A percentile compares a stretch with the other conserved stretches of the same genome.
These are phyloP conservation scores for Jamesozyma jinghongensis DNA, from an alignment of 805 yeast species.

Conservation along the genomic window DNA sequence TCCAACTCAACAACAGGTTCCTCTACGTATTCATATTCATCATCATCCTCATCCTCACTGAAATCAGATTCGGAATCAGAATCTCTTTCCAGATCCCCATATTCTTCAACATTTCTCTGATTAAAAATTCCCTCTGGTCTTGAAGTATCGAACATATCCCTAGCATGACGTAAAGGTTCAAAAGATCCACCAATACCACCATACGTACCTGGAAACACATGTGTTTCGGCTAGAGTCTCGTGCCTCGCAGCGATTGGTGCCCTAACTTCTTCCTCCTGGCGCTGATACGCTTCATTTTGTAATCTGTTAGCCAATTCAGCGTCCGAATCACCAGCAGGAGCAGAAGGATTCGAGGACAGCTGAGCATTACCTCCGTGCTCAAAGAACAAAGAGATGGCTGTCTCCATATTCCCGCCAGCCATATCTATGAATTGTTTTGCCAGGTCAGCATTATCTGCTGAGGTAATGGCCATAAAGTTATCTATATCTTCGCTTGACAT, in stretches of 20 bases:
- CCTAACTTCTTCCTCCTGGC: conserved; percentile 41
- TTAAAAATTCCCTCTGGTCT: conserved; percentile 32
- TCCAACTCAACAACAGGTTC: conserved; percentile 27
- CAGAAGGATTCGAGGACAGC: conserved; percentile 2
- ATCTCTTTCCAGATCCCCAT: conserved; percentile 17
- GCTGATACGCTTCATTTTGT: conserved; percentile 51
- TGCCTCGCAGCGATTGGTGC: conserved; percentile 60
- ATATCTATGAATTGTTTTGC: conserved; percentile 76
- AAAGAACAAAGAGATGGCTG: conserved; percentile 75
- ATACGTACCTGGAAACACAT: conserved; percentile 29
- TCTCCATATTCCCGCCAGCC: conserved; percentile 67
- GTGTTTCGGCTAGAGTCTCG: conserved; percentile 53
- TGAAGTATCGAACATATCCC: conserved; percentile 29
- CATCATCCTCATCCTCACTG: conserved; percentile 34
- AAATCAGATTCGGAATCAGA: conserved; percentile 33
- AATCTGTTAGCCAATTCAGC: conserved; percentile 52
- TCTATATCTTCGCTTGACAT: conserved; percentile 46
- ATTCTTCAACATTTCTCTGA: conserved; percentile 23
- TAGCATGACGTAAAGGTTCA: conserved; percentile 16
- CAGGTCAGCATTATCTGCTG: conserved; percentile 51
- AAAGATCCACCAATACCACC: conserved; percentile 34
- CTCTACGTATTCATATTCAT: conserved; percentile 26
- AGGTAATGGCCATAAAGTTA: conserved; percentile 77
- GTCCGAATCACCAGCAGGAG: conserved; percentile 23
- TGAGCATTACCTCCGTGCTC: conserved; percentile 45